Percentiles rank a stretch among this genome's conserved stretches.
phyloP scores from a whole-genome alignment of 139 green algal genomes.

The Mychonastes homosphaera region DNA sequence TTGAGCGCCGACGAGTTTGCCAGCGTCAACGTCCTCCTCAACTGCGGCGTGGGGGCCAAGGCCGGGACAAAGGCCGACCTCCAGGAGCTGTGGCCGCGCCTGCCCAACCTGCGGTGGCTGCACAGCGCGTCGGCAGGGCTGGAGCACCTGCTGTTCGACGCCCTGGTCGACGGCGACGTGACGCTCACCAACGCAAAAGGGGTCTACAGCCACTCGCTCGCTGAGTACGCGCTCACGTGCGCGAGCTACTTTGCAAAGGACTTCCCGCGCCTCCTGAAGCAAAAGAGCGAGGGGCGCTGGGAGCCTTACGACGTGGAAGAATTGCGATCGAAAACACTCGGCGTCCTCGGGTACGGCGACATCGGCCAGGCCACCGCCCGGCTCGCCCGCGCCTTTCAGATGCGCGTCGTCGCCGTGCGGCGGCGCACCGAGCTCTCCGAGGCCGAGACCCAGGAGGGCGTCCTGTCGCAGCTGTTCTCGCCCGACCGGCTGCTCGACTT shows the following conservation, averaged over 20 bases:
- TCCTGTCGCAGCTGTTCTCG: conserved; percentile 28
- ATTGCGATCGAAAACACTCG: conserved; percentile 60
- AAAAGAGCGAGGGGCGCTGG: conserved; percentile 25
- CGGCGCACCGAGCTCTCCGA: conserved; percentile 38
- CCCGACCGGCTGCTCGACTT: neutral
- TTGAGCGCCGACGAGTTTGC: conserved; percentile 33
- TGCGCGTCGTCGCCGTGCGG: conserved; percentile 53
- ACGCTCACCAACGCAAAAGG: conserved; percentile 70
- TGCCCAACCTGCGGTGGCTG: conserved; percentile 49
- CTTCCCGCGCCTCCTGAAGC: conserved; percentile 37
- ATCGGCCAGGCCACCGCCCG: conserved; percentile 46
- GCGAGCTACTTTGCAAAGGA: conserved; percentile 75
- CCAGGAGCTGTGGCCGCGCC: conserved; percentile 37
- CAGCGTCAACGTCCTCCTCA: conserved; percentile 40
- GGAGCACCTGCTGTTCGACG: conserved; percentile 60
- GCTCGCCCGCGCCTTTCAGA: conserved; percentile 58
- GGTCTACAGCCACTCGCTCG: conserved; percentile 61
- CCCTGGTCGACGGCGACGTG: conserved; percentile 43
- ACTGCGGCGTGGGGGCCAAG: conserved; percentile 39
- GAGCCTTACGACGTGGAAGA: conserved; percentile 44
- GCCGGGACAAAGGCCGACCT: conserved; percentile 10
- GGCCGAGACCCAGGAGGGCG: conserved; percentile 31
- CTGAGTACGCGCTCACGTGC: conserved; percentile 60
- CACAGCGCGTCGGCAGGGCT: conserved; percentile 58
- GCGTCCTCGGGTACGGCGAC: conserved; percentile 65